Evolutionary conservation across 2,329 filamentous ascomycete species (phyloP).

Genomic region (Escovopsis weberi): DNA sequence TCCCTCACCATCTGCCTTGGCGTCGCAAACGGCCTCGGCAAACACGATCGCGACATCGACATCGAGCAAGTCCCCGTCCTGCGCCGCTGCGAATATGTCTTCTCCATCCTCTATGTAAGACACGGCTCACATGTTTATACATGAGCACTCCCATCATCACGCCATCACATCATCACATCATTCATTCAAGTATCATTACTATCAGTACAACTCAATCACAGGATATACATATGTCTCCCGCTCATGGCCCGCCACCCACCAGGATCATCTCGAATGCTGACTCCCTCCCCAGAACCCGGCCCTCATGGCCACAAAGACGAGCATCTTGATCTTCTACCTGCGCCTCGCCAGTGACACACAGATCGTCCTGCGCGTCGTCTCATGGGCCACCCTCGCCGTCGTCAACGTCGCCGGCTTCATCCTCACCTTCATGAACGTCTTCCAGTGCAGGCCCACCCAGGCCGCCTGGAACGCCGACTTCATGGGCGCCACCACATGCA

Average conservation of each 20-base stretch:
- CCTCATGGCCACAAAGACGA: slow-evolving; percentile 82
- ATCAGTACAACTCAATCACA: too few relatives aligned
- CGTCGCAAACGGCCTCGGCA: slow-evolving; percentile 50
- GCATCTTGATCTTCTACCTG: slow-evolving; percentile 84
- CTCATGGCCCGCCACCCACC: too few relatives aligned
- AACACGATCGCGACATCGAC: slow-evolving; percentile 47
- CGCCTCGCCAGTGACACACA: slow-evolving; percentile 66
- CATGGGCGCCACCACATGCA: slow-evolving; percentile 27
- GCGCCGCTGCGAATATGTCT: slow-evolving; percentile 46
- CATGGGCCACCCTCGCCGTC: slow-evolving; percentile 61
- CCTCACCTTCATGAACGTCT: slow-evolving; percentile 73
- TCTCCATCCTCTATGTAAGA: slow-evolving; percentile 45
- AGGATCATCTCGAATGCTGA: slow-evolving; percentile 6
- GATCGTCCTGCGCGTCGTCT: slow-evolving; percentile 62
- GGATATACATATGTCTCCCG: too few relatives aligned
- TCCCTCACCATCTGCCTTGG: slow-evolving; percentile 53
- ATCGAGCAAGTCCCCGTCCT: slow-evolving; percentile 33
- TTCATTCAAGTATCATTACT: too few relatives aligned
- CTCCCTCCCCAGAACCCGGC: slow-evolving; percentile 54
- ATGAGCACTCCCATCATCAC: too few relatives aligned
- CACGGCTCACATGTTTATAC: too few relatives aligned
- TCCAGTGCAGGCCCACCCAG: slow-evolving; percentile 66
- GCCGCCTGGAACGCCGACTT: slow-evolving; percentile 45
- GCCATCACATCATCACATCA: too few relatives aligned
- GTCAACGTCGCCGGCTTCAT: slow-evolving; percentile 68